These are phyloP conservation scores for Leishmania arabica DNA, from an alignment of 208 protist species.

Conservation along the genomic window DNA sequence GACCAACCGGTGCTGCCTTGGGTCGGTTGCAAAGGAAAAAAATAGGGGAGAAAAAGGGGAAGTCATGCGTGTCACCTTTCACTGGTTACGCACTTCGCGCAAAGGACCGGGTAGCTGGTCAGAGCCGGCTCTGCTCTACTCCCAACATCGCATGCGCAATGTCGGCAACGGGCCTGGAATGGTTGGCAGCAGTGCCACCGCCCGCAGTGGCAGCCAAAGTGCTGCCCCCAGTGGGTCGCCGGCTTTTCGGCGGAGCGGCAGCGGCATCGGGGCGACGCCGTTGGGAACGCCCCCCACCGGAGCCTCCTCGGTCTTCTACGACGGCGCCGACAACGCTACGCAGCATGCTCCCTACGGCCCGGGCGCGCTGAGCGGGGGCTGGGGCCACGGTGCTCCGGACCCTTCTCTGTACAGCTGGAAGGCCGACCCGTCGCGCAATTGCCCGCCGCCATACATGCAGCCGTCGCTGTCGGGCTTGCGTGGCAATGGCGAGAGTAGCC, in stretches of 20 bases:
- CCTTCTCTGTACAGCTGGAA: constrained; percentile 51
- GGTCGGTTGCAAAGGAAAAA: neutral
- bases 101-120: constrained; percentile 65
- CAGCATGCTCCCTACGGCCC: constrained; percentile 16
- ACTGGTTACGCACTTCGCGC: constrained; percentile 56
- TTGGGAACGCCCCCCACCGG: neutral
- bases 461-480: constrained; percentile 7
- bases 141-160: constrained; percentile 10
- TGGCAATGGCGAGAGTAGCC: neutral
- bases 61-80: constrained; percentile 16
- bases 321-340: constrained; percentile 33
- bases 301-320: constrained; percentile 16
- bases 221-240: neutral
- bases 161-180: neutral
- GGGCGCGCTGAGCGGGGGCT: constrained; percentile 12
- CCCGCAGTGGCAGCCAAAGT: neutral
- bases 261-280: neutral
- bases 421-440: constrained; percentile 32
- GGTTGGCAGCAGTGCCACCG: neutral
- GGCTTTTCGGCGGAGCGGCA: constrained; percentile 7
- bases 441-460: constrained; percentile 17
- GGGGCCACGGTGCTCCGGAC: constrained; percentile 18
- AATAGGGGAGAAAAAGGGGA: neutral
- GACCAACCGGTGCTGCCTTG: neutral
- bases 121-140: constrained; percentile 25